A percentile compares a stretch with the other conserved stretches of the same genome.
Conservation (phyloP, 164 flowering plant genomes). For the Vitis cinerea region DNA sequence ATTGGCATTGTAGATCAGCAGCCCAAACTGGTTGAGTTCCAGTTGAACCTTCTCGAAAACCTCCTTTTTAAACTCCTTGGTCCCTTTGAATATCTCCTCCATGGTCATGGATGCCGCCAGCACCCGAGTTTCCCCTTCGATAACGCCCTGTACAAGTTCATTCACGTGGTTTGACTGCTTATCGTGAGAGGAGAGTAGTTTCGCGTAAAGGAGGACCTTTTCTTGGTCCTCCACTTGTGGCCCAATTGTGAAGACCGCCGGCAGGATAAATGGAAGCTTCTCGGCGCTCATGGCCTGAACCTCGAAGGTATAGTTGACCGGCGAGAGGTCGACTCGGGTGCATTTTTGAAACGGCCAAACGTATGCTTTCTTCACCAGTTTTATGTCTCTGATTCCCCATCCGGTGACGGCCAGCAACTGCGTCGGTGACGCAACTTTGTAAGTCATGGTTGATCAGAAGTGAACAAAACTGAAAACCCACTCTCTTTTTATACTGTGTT, state of each 20-base stretch:
- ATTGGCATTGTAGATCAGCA: slow-evolving; percentile 30
- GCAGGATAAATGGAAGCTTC: slow-evolving; percentile 46
- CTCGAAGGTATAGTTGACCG: slow-evolving; percentile 48
- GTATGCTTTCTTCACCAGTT: slow-evolving; percentile 36
- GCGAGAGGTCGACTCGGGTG: slow-evolving; percentile 31
- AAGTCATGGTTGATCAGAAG: not conserved
- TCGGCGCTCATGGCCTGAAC: slow-evolving; percentile 53
- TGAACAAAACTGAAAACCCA: not conserved
- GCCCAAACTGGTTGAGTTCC: slow-evolving; percentile 33
- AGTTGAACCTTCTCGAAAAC: slow-evolving; percentile 36
- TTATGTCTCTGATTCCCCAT: slow-evolving; percentile 29
- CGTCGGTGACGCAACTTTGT: slow-evolving; percentile 33
- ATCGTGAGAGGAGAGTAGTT: slow-evolving; percentile 30
- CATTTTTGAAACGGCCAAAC: slow-evolving; percentile 34
- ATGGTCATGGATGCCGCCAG: slow-evolving; percentile 39
- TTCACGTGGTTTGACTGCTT: slow-evolving; percentile 28
- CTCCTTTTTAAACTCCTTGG: slow-evolving; percentile 33
- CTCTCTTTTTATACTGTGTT: too few relatives aligned
- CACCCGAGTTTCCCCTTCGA: slow-evolving; percentile 37
- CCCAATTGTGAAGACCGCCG: slow-evolving; percentile 53
- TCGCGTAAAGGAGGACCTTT: slow-evolving; percentile 30
- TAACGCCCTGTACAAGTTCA: slow-evolving; percentile 31
- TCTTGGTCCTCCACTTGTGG: slow-evolving; percentile 28
- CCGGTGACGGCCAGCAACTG: slow-evolving; percentile 47
- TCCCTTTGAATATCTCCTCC: slow-evolving; percentile 33